Percentiles rank a stretch among this genome's conserved stretches.
These are phyloP conservation scores for Meyerozyma elateridarum DNA, from an alignment of 1,139 yeast genomes.

Conservation along the genomic window DNA sequence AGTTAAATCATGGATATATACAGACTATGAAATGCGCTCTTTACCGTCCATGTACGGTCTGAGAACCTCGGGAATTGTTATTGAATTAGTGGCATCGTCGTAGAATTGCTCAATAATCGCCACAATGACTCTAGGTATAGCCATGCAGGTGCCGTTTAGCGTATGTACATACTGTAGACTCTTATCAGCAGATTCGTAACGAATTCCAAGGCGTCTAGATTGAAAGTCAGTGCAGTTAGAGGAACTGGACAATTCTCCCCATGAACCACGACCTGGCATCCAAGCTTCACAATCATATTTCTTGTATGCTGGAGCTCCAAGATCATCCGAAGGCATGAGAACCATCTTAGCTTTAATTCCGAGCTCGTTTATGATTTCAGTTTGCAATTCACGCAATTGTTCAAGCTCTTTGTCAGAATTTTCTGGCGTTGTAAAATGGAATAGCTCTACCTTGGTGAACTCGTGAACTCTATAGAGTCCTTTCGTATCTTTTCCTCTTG, in stretches of 20 bases:
- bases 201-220: constrained; percentile 74
- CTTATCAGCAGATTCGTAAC: constrained; percentile 31
- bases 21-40: constrained; percentile 32
- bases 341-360: constrained; percentile 80
- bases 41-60: constrained; percentile 63
- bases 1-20: too few relatives aligned
- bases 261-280: constrained; percentile 94
- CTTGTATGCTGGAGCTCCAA: constrained; percentile 90
- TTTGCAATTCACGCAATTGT: constrained; percentile 60
- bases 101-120: constrained; percentile 85
- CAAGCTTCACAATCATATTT: constrained; percentile 95
- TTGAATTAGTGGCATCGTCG: constrained; percentile 50
- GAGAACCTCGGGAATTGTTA: constrained; percentile 66
- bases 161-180: constrained; percentile 64
- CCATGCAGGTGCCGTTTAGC: constrained; percentile 92
- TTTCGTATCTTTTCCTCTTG: constrained; percentile 87
- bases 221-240: constrained; percentile 95
- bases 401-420: constrained; percentile 52
- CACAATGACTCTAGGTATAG: constrained; percentile 85
- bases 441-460: constrained; percentile 93
- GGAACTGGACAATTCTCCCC: constrained; percentile 92
- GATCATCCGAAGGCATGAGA: constrained; percentile 84
- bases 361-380: constrained; percentile 54
- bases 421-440: constrained; percentile 61
- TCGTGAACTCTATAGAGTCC: constrained; percentile 96